Percentiles rank a stretch among this genome's conserved stretches.
Conservation (phyloP, 768 basidiomycete species). For the Gloeostereum incarnatum region DNA sequence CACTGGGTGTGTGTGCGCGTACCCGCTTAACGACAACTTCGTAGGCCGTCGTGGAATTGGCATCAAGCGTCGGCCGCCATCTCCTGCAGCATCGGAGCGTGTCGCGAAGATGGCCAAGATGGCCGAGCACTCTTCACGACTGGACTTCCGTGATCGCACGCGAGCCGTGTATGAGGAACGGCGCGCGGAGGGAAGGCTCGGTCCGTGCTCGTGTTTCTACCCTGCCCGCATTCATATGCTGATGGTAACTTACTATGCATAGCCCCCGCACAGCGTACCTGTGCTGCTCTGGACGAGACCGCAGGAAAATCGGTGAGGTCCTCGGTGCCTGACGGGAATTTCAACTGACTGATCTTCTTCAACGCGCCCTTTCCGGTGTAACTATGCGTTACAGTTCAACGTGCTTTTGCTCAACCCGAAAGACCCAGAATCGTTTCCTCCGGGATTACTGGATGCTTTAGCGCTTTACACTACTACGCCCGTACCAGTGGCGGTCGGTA, state of each 20-base stretch:
- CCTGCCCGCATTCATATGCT: slow-evolving; percentile 4
- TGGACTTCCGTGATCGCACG: slow-evolving; percentile 61
- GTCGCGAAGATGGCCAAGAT: slow-evolving; percentile 65
- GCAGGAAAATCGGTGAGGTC: slow-evolving; percentile 55
- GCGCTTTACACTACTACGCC: slow-evolving; percentile 22
- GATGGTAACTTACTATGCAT: slow-evolving; percentile 2
- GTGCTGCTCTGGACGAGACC: slow-evolving; percentile 65
- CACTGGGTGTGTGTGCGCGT: not conserved
- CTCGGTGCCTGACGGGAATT: slow-evolving; percentile 6
- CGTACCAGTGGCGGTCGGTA: not conserved
- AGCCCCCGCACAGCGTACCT: slow-evolving; percentile 67
- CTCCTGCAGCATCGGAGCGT: slow-evolving; percentile 54
- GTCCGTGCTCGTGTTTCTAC: slow-evolving; percentile 14
- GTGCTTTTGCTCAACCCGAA: slow-evolving; percentile 70
- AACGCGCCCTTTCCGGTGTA: slow-evolving; percentile 2
- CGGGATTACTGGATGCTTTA: slow-evolving; percentile 52
- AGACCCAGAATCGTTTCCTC: slow-evolving; percentile 56
- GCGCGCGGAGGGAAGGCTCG: slow-evolving; percentile 61
- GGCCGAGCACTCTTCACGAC: slow-evolving; percentile 42
- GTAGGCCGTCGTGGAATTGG: slow-evolving; percentile 78
- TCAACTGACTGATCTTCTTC: not conserved
- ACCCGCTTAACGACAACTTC: not conserved
- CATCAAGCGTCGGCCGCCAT: slow-evolving; percentile 51
- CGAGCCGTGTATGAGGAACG: slow-evolving; percentile 69
- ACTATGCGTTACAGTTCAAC: slow-evolving; percentile 53